Conservation (phyloP, 2,329 filamentous ascomycete species). For the Colletotrichum sp. region DNA sequence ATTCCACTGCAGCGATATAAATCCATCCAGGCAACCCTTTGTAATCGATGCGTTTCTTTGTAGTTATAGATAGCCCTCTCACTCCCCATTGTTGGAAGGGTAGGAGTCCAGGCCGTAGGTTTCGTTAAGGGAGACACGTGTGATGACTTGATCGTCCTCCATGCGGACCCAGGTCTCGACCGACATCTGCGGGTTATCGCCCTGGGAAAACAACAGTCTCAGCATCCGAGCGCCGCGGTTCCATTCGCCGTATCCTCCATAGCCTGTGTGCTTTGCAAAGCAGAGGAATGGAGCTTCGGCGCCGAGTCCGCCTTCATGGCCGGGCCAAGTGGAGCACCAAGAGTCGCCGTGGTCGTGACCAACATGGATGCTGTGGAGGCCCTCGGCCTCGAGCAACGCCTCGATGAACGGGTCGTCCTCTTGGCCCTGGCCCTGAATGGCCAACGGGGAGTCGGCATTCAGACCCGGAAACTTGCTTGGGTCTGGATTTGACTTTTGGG, state of each 20-base stretch:
- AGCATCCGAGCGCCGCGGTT: slow-evolving; percentile 57
- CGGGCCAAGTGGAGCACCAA: slow-evolving; percentile 42
- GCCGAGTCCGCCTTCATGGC: slow-evolving; percentile 14
- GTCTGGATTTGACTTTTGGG: slow-evolving; percentile 24
- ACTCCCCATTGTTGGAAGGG: slow-evolving; percentile 26
- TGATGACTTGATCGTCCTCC: slow-evolving; percentile 57
- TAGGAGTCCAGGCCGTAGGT: slow-evolving; percentile 65
- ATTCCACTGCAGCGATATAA: background rate
- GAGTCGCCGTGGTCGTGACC: slow-evolving; percentile 61
- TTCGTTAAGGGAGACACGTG: slow-evolving; percentile 58
- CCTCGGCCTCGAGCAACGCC: slow-evolving; percentile 49
- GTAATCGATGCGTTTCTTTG: background rate
- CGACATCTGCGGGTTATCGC: slow-evolving; percentile 38
- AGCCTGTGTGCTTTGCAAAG: slow-evolving; percentile 71
- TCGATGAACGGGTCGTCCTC: slow-evolving; percentile 56
- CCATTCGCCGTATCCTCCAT: slow-evolving; percentile 72
- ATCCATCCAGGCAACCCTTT: background rate
- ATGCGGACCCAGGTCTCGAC: slow-evolving; percentile 66
- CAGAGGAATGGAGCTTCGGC: slow-evolving; percentile 46
- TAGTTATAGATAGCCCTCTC: background rate
- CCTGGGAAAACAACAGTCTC: slow-evolving; percentile 22
- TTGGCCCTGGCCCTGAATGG: slow-evolving; percentile 33
- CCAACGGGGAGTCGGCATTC: slow-evolving; percentile 28
- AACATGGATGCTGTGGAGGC: slow-evolving; percentile 53
- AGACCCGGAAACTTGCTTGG: slow-evolving; percentile 37